A percentile compares a stretch with the other conserved stretches of the same genome.
Conservation (phyloP, 192 early-diverging fungal genomes). For the Fimicolochytrium jonesii region DNA sequence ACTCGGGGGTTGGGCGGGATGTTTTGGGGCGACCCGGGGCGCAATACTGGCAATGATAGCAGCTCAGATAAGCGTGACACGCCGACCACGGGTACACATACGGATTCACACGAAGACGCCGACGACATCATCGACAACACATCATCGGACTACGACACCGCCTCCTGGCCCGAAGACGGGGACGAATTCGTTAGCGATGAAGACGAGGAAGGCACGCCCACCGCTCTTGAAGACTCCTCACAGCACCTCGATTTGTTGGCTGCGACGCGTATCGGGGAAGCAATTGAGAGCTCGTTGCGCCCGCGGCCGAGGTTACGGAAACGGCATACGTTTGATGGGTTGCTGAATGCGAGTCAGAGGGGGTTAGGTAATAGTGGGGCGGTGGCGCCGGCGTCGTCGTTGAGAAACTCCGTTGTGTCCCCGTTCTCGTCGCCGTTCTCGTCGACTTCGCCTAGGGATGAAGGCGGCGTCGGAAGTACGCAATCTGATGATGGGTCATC, state of each 20-base stretch:
- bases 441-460: slow-evolving; percentile 64
- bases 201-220: too few species aligned
- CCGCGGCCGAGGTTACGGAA: slow-evolving; percentile 4
- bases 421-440: slow-evolving; percentile 59
- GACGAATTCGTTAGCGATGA: too few species aligned
- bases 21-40: slow-evolving; percentile 33
- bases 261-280: slow-evolving; percentile 7
- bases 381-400: too few species aligned
- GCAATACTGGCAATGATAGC: slow-evolving; percentile 14
- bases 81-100: too few species aligned
- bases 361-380: too few species aligned
- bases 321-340: slow-evolving; percentile 3
- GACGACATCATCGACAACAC: too few species aligned
- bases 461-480: neutral
- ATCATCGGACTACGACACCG: too few species aligned
- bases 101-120: too few species aligned
- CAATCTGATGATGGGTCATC: too few species aligned
- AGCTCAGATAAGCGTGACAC: slow-evolving; percentile 24
- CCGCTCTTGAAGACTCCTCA: too few species aligned
- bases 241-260: too few species aligned
- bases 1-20: slow-evolving; percentile 27
- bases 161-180: neutral
- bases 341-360: neutral
- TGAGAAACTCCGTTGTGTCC: neutral
- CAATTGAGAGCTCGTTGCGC: slow-evolving; percentile 4